Base-by-base conservation (phyloP, 139 green algal species). In the Nannochloris sp. region DNA sequence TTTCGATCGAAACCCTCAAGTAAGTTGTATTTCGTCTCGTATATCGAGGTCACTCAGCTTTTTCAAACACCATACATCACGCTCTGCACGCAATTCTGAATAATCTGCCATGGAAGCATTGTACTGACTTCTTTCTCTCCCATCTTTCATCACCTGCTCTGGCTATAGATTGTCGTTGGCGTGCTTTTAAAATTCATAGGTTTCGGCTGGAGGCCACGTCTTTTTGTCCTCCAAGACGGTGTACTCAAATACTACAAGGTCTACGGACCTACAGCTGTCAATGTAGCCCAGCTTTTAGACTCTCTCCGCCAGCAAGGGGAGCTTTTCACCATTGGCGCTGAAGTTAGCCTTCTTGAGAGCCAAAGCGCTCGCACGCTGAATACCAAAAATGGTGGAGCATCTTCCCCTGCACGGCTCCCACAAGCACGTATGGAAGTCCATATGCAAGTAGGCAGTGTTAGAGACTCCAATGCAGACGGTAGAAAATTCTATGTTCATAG, bases 151-250 rank as follows among this genome's bases (percentile, higher is more conserved):
- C n/a, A n/a, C n/a, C n/a, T n/a, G n/a, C n/a, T n/a, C n/a, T n/a
- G n/a, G n/a, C n/a, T n/a, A n/a, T n/a, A 86, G 72, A 72, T 83
- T 9, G 67, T 86, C 19, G 73, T 74, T 12, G 87, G 87, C 14
- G 75, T 95, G 13, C 69, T 95, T 19, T 31, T 85, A 32, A 95
- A 95, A 61, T 92, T 84, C 33, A 82, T 93, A 3, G 89, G 89
- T 66, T 54, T 90, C 2, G 84, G 84, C 3, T 95, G 83, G 83
- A 62, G 75, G 35, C 79, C 81, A n/a, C 70, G 87, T n/a, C 73
- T 87, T 15, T 93, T 93, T 64, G 83, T 95, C 4, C 67, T 93
- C 12, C 54, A 85, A 4, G 45, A 83, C 32, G 83, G 82, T 9
- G 79, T 91, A 37, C 64, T 95, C 34, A 74, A 70, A 0, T 94